phyloP scores from a whole-genome alignment of 2,329 filamentous ascomycete species.

The Ceratocystis harringtonii region DNA sequence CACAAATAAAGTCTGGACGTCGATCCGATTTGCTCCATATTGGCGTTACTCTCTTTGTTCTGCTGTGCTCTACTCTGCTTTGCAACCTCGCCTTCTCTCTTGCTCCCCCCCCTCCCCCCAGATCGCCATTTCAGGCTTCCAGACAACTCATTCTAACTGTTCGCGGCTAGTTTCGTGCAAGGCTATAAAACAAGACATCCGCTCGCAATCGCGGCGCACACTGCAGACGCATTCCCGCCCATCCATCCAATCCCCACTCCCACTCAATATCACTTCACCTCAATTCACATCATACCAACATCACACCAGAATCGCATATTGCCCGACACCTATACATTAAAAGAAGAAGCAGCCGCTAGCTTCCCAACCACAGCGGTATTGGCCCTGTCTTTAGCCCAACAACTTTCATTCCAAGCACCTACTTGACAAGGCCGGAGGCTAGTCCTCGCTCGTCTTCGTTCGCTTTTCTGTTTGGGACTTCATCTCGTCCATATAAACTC shows the following conservation, averaged over 20 bases:
- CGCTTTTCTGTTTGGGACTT: neutral
- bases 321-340: neutral
- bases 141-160: neutral
- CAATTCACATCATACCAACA: neutral
- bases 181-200: neutral
- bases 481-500: conserved; percentile 8
- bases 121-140: neutral
- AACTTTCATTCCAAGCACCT: neutral
- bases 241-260: neutral
- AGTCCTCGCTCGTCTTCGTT: neutral
- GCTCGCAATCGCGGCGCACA: neutral
- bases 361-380: neutral
- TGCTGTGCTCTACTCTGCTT: neutral
- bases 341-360: neutral
- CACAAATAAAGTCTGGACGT: neutral
- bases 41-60: neutral
- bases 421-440: neutral
- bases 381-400: neutral
- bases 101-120: neutral
- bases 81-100: neutral
- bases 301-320: neutral
- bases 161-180: neutral
- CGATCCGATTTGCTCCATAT: neutral
- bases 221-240: neutral
- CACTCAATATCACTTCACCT: neutral